These are phyloP conservation scores for Lophiostoma macrostomum DNA, from an alignment of 495 filamentous ascomycete genomes.

Conservation along the genomic window DNA sequence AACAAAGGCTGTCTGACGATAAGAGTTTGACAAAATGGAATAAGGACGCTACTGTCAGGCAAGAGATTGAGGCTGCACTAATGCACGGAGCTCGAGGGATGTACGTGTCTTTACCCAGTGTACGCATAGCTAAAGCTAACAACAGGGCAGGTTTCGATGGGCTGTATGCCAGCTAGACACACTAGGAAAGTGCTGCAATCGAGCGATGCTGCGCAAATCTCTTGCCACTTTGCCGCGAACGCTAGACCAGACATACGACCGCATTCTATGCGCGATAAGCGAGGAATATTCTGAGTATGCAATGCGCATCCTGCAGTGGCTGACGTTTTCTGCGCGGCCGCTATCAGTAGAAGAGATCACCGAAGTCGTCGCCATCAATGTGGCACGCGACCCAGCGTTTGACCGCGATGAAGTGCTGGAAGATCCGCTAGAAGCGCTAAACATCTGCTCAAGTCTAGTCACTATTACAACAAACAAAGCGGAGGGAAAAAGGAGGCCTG, in stretches of 20 bases:
- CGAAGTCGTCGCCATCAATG: no score
- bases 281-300: constrained; percentile 13
- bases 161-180: no score
- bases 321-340: constrained; percentile 20
- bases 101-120: background rate
- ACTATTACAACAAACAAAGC: background rate
- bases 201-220: no score
- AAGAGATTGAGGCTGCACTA: constrained; percentile 1
- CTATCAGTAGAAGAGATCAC: constrained; percentile 17
- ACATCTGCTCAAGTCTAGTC: constrained; percentile 15
- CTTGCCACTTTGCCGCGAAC: no score
- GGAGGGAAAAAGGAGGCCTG: background rate
- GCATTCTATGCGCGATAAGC: constrained; percentile 27
- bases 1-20: background rate
- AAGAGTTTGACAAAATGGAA: background rate
- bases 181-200: no score
- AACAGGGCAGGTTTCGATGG: constrained; percentile 36
- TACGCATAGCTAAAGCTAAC: background rate
- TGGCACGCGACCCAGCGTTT: constrained; percentile 14
- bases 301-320: constrained; percentile 21
- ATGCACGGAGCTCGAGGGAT: constrained; percentile 3
- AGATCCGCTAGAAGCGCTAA: constrained; percentile 8
- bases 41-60: background rate
- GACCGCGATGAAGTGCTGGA: constrained; percentile 26
- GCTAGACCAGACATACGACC: no score